Percentiles rank a stretch among this genome's conserved stretches.
phyloP scores from a whole-genome alignment of 176 grass and related monocot species.

The Areca catechu region DNA sequence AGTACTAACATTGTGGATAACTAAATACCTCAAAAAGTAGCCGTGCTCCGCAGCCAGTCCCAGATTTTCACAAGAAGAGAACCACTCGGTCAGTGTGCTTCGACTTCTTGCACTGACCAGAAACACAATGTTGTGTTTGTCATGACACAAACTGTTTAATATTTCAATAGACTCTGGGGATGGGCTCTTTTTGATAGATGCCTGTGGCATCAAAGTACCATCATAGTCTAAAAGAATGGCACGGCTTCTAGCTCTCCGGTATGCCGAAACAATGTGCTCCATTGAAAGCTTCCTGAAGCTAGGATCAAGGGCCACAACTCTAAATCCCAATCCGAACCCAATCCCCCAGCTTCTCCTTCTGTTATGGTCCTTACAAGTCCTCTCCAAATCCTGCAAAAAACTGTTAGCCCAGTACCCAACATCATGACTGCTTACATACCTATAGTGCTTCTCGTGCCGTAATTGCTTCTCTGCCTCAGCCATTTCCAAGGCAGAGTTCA shows the following conservation, averaged over 20 bases:
- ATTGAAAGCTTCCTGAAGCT: slow-evolving; percentile 83
- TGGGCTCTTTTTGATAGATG: slow-evolving; percentile 59
- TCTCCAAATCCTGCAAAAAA: slow-evolving; percentile 77
- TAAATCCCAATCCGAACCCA: slow-evolving; percentile 75
- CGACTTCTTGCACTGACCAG: slow-evolving; percentile 68
- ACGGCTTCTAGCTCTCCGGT: slow-evolving; percentile 38
- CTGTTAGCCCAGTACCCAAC: slow-evolving; percentile 94
- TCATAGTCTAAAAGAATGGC: slow-evolving; percentile 83
- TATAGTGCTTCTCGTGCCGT: slow-evolving; percentile 76
- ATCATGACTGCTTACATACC: slow-evolving; percentile 82
- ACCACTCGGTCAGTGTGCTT: slow-evolving; percentile 49
- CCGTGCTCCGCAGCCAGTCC: slow-evolving; percentile 78
- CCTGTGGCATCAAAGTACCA: slow-evolving; percentile 80
- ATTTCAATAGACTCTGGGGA: slow-evolving; percentile 46
- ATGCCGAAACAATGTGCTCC: slow-evolving; percentile 77
- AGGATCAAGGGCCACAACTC: slow-evolving; percentile 77
- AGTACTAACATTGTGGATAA: background rate
- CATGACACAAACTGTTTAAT: slow-evolving; percentile 57
- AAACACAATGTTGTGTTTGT: slow-evolving; percentile 68
- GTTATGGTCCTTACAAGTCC: slow-evolving; percentile 69
- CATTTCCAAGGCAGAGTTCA: slow-evolving; percentile 75
- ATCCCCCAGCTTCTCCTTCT: slow-evolving; percentile 81
- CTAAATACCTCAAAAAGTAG: slow-evolving; percentile 63
- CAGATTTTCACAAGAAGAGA: slow-evolving; percentile 57
- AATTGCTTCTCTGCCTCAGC: slow-evolving; percentile 61